phyloP scores from a whole-genome alignment of 306 rosid genomes.

The Astragalus membranaceus region DNA sequence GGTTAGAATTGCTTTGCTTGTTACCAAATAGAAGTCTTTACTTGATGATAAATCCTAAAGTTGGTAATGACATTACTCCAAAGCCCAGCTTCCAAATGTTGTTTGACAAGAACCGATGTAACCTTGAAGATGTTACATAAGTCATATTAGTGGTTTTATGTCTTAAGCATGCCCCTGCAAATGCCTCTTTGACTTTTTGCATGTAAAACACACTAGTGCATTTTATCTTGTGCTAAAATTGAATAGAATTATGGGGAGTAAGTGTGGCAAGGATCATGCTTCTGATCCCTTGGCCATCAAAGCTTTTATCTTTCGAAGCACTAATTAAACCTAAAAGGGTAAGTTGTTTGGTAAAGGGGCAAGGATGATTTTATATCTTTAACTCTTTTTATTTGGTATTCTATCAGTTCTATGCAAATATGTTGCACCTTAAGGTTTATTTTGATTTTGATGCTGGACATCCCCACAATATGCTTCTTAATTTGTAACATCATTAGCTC shows the following conservation, averaged over 20 bases:
- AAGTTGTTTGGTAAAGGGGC: constrained; percentile 15
- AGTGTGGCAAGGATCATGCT: constrained; percentile 1
- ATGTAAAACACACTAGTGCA: not conserved
- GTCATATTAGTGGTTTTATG: not conserved
- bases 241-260: not conserved
- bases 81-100: not conserved
- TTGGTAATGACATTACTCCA: not conserved
- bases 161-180: not conserved
- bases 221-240: not conserved
- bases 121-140: constrained; percentile 1
- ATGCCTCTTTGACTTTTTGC: constrained; percentile 5
- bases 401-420: not conserved
- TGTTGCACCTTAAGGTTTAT: not conserved
- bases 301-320: not conserved
- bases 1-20: constrained; percentile 1
- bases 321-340: not conserved
- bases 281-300: not conserved
- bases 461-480: not conserved
- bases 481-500: not conserved
- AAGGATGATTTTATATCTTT: not conserved
- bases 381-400: not conserved
- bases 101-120: constrained; percentile 1
- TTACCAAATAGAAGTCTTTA: not conserved
- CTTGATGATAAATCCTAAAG: not conserved
- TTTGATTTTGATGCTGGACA: constrained; percentile 2